Base-by-base conservation (phyloP, 805 yeast genomes). In the Kurtzmaniella fragi region DNA sequence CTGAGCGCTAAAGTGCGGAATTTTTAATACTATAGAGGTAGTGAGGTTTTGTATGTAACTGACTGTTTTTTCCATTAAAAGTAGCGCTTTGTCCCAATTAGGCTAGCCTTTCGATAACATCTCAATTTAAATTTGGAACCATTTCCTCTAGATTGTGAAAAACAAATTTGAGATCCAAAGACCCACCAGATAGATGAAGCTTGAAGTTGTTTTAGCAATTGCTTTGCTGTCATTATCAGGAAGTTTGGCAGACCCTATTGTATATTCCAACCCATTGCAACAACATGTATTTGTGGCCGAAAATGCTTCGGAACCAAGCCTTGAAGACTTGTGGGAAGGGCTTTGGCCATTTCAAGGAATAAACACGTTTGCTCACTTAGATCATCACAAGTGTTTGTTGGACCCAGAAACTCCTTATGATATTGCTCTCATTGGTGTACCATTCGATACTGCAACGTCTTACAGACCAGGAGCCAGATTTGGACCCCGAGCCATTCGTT, bases 391-490 rank as follows among this genome's bases (percentile, higher is more conserved):
- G 42, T 86, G 95, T 54, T 67, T 85, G 15, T 34, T 73, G 2
- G 59, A 76, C 31, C 57, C 74, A 32, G 66, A 70, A 4, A 44
- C 56, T 6, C 50, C 63, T 2, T 87, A 71, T 48, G 95, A 86
- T 49, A 73, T 86, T 35, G 95, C 81, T 0, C 46, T 86, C 11
- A 70, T 85, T 40, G 95, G 95, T 4, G 82, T 83, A 1, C 95
- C 95, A 0, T 86, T 85, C 49, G 95, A 85, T 53, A 85, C 93
- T 5, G 91, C 91, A 0, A 81, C 80, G 0, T 73, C 89, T 1
- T 85, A 79, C 57, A 70, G 95, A 37, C 75, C 90, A 0, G 95
- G 95, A 5, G 90, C 95, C 2, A 62, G 95, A 39, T 85, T 85
- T 59, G 95, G 95, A 2, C 95, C 91, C 3, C 61, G 80, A 37